A percentile compares a stretch with the other conserved stretches of the same genome.
phyloP scores from a whole-genome alignment of 768 basidiomycete species.

The Gelatoporia subvermispora region DNA sequence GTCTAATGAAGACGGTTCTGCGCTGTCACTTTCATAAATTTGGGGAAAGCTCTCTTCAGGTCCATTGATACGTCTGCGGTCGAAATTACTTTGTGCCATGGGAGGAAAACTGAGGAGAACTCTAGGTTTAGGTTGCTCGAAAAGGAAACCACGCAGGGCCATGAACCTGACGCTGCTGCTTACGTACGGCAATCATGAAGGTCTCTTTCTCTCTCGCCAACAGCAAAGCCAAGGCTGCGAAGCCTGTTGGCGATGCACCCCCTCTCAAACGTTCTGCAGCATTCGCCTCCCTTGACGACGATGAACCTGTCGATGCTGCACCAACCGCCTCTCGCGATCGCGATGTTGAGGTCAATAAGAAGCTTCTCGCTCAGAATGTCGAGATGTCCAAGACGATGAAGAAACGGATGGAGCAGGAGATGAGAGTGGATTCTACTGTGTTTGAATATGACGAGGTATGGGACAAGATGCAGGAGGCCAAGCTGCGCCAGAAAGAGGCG shows the following conservation, averaged over 20 bases:
- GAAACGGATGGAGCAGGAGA: constrained; percentile 76
- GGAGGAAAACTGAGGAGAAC: background rate
- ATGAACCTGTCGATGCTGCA: constrained; percentile 47
- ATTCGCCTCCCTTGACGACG: constrained; percentile 63
- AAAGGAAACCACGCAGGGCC: background rate
- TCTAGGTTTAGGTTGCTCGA: background rate
- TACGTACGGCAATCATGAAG: constrained; percentile 52
- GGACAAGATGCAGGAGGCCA: constrained; percentile 91
- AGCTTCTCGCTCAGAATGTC: constrained; percentile 52
- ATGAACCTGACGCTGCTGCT: constrained; percentile 2
- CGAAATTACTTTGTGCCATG: constrained; percentile 51
- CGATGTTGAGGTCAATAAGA: constrained; percentile 45
- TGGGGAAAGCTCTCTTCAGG: constrained; percentile 81
- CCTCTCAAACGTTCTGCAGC: constrained; percentile 53
- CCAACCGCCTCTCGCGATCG: constrained; percentile 36
- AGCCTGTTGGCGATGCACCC: constrained; percentile 48
- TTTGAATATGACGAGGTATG: constrained; percentile 97
- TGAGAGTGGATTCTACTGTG: constrained; percentile 72
- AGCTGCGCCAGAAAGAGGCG: constrained; percentile 63
- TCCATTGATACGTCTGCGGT: constrained; percentile 86
- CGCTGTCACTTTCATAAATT: constrained; percentile 41
- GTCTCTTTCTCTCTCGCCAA: constrained; percentile 77
- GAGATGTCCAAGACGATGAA: constrained; percentile 58
- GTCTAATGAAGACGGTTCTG: constrained; percentile 10
- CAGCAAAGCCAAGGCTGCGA: constrained; percentile 38